phyloP scores from a whole-genome alignment of 805 yeast species.

The Middelhovenomyces tepae region DNA sequence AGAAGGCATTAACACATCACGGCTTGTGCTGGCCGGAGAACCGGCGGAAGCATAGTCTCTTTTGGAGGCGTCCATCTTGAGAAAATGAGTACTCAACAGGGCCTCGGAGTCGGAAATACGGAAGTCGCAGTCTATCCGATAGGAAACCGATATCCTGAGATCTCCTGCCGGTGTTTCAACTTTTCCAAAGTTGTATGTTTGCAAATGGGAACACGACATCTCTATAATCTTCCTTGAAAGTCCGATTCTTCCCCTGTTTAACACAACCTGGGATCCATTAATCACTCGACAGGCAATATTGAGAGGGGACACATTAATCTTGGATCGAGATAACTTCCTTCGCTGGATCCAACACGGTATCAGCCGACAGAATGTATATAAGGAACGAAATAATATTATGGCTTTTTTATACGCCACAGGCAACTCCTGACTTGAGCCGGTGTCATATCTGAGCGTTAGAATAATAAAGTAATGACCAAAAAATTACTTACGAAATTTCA shows the following conservation, averaged over 20 bases:
- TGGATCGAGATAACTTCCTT: constrained; percentile 35
- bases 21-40: constrained; percentile 6
- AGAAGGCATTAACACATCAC: constrained; percentile 1
- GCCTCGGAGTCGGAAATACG: constrained; percentile 59
- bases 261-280: constrained; percentile 72
- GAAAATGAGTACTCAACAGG: constrained; percentile 48
- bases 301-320: constrained; percentile 32
- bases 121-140: constrained; percentile 64
- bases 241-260: constrained; percentile 79
- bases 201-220: constrained; percentile 43
- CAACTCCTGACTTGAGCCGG: constrained; percentile 35
- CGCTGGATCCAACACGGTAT: constrained; percentile 64
- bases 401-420: constrained; percentile 68
- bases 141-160: constrained; percentile 67
- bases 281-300: constrained; percentile 48
- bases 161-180: constrained; percentile 70
- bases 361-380: constrained; percentile 56
- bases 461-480: neutral
- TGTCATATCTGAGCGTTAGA: constrained; percentile 1
- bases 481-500: constrained; percentile 53
- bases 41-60: constrained; percentile 11
- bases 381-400: constrained; percentile 60
- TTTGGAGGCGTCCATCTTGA: constrained; percentile 35
- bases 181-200: constrained; percentile 57
- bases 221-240: constrained; percentile 56